Percentiles rank a stretch among this genome's conserved stretches.
Conservation (phyloP, 1,284 basidiomycete genomes). For the Singerocomus rubriflavus region DNA sequence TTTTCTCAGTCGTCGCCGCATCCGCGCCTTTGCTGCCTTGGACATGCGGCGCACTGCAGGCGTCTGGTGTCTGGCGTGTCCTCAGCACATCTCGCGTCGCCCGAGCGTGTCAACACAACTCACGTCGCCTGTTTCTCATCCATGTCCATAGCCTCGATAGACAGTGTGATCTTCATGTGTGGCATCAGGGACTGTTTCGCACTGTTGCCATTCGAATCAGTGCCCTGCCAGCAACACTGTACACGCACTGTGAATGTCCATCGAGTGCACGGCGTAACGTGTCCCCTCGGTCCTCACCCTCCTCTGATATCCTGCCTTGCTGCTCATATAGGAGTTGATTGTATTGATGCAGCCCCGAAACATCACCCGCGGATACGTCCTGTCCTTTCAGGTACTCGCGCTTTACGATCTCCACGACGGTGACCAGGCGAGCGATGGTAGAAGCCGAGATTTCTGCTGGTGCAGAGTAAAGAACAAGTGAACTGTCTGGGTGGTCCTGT, state of each 20-base stretch:
- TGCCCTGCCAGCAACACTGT: not conserved
- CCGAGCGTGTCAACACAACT: conserved; percentile 21
- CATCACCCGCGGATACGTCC: conserved; percentile 38
- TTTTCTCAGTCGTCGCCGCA: conserved; percentile 45
- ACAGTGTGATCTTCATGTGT: conserved; percentile 74
- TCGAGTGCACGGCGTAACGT: conserved; percentile 40
- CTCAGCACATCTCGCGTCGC: conserved; percentile 8
- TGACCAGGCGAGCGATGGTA: conserved; percentile 64
- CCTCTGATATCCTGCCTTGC: conserved; percentile 31
- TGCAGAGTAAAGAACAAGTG: conserved; percentile 67
- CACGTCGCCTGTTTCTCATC: conserved; percentile 50
- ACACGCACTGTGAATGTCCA: conserved; percentile 58
- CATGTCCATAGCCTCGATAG: conserved; percentile 42
- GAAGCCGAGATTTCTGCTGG: conserved; percentile 44
- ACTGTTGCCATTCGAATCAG: conserved; percentile 36
- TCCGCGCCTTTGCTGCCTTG: conserved; percentile 56
- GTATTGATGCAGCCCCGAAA: conserved; percentile 74
- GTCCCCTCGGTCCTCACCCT: conserved; percentile 35
- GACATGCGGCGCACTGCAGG: conserved; percentile 52
- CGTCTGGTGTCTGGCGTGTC: conserved; percentile 49
- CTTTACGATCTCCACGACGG: conserved; percentile 82
- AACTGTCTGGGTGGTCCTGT: conserved; percentile 54
- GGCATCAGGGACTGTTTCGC: conserved; percentile 62
- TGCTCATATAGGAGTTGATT: conserved; percentile 67
- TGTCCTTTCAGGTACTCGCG: conserved; percentile 66